Base-by-base conservation (phyloP, 2,329 filamentous ascomycete genomes). In the Fusarium anguioides region DNA sequence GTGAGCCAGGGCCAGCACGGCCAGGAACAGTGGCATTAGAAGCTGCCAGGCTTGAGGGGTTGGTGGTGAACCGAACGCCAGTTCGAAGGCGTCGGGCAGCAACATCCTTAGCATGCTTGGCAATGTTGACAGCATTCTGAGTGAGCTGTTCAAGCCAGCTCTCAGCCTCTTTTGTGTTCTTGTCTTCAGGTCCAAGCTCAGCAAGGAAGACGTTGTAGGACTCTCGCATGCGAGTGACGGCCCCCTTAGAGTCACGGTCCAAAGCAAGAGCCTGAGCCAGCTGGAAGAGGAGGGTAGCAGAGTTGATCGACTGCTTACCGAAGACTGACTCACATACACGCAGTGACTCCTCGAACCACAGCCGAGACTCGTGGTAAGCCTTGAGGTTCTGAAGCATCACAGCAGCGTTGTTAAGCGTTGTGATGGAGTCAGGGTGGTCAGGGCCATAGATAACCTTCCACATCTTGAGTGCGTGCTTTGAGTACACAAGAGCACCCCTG, bases 321-420 rank as follows among this genome's bases (percentile, higher is more conserved):
- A 95, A 97, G 6, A 97, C 89, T 42, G 90, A 87, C 80, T 97
- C 94, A 78, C 94, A 97, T 64, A 98, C 90, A 40, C 88, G 86
- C 49, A 98, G 88, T 11, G 94, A 96, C 68, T 93, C 91, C 80
- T 98, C 96, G 76, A 99, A 99, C 96, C 96, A 99, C 65, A 95
- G 85, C 49, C 96, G 91, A 42, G 95, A 98, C 80, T 97, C 93
- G 73, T 95, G 91, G 82, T 97, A 99, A 63, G 92, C 90, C 84
- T 98, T 97, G 72, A 97, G 87, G 55, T 94, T 90, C 80, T 99
- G 96, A 59, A 99, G 88, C 96, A 99, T 99, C 61, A 99, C 96
- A 9, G 96, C 96, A 20, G 93, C 95, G 75, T 99, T 99, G 86
- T 98, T 99, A 80, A 98, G 91, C 17, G 96, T 98, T 10, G 96